Base-by-base conservation (phyloP, 441 rosid genomes). In the Corymbia calophylla region DNA sequence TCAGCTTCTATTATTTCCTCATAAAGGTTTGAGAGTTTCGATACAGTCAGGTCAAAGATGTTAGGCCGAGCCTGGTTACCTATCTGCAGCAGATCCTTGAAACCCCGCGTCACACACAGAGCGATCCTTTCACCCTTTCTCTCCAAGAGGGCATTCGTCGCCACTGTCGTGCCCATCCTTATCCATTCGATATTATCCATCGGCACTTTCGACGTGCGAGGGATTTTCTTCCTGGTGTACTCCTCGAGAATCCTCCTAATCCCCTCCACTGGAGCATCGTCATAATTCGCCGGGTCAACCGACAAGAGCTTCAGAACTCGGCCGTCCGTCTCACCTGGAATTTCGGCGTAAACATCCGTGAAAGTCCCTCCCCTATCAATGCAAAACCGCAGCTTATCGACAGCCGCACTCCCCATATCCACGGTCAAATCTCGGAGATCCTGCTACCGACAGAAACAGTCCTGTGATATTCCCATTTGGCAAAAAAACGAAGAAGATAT, bases 91-190 rank as follows among this genome's bases (percentile, higher is more conserved):
- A 98, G 92, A 92, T 98, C 98, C 92, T 93, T 94, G 86, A 97
- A 97, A 31, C 99, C 99, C 88, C 87, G 90, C 17, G 99, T 97
- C 68, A 97, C 99, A 93, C 98, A 96, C 86, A 97, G 90, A 56
- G 99, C 99, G 56, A 97, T 97, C 90, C 98, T 95, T 85, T 98
- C 98, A 1, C 99, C 99, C 90, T 96, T 98, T 89, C 99, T 94
- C 94, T 98, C 99, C 93, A 98, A 87, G 88, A 98, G 95, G 4
- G 99, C 99, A 92, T 98, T 98, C 1, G 99, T 98, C 5, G 99
- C 99, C 87, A 98, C 99, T 86, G 99, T 98, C 0, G 99, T 98
- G 29, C 99, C 99, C 99, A 98, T 97, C 93, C 99, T 94, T 84
- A 98, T 96, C 99, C 99, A 98, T 88, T 98, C 98, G 39, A 98